Evolutionary conservation across 306 rosid species (phyloP).

Genomic region (Corylus americana): DNA sequence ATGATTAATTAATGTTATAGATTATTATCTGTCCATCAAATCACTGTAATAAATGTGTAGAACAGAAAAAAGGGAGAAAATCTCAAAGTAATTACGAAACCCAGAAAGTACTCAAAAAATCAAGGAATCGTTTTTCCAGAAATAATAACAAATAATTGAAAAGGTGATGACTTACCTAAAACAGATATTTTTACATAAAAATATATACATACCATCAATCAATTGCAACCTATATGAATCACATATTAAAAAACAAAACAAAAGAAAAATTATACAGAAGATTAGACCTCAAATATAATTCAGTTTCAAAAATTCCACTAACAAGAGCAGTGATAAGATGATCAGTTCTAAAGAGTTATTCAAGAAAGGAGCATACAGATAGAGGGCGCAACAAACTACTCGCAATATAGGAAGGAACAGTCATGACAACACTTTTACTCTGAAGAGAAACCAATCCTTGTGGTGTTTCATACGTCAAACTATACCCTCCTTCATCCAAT

Average conservation of each 20-base stretch:
- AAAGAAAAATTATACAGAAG: constrained; percentile 14
- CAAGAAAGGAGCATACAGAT: constrained; percentile 61
- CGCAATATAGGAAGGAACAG: constrained; percentile 85
- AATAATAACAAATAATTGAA: not conserved
- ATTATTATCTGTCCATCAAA: not conserved
- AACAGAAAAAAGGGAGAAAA: not conserved
- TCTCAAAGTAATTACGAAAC: not conserved
- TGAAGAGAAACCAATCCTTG: constrained; percentile 76
- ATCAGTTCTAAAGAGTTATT: constrained; percentile 18
- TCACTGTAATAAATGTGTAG: not conserved
- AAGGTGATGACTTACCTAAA: not conserved
- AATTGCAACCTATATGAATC: not conserved
- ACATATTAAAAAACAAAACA: constrained; percentile 2
- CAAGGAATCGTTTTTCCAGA: not conserved
- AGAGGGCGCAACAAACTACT: constrained; percentile 75
- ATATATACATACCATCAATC: not conserved
- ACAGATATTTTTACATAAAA: not conserved
- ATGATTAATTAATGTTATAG: not conserved
- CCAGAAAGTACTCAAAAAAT: not conserved
- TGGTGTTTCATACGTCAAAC: constrained; percentile 82
- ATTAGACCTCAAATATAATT: constrained; percentile 9
- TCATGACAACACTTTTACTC: constrained; percentile 80
- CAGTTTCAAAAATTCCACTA: constrained; percentile 19
- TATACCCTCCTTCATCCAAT: constrained; percentile 68
- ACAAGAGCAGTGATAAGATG: constrained; percentile 20